A percentile compares a stretch with the other conserved stretches of the same genome.
These are phyloP conservation scores for Venturia pyrina DNA, from an alignment of 2,329 filamentous ascomycete species.

Conservation along the genomic window DNA sequence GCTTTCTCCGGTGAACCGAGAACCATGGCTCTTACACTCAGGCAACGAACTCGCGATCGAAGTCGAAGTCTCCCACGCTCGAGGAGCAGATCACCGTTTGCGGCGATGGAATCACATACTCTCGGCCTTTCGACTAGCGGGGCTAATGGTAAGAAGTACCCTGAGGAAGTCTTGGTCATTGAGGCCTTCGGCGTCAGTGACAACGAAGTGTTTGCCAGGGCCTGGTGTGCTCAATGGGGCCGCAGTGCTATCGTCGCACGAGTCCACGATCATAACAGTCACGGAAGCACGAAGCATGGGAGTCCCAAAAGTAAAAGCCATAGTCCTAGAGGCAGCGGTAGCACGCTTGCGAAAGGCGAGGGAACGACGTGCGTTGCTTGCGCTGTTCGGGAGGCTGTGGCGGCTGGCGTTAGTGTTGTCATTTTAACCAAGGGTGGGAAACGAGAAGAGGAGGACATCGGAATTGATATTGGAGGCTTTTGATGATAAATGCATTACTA, in stretches of 20 bases:
- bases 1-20: not conserved
- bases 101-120: constrained; percentile 7
- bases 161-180: constrained; percentile 59
- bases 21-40: not conserved
- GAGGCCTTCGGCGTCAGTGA: constrained; percentile 64
- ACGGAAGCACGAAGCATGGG: not conserved
- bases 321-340: constrained; percentile 1
- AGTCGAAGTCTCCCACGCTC: not conserved
- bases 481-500: constrained; percentile 5
- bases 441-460: constrained; percentile 32
- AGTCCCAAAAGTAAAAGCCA: constrained; percentile 1
- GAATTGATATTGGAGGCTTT: constrained; percentile 1
- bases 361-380: constrained; percentile 58
- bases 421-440: constrained; percentile 46
- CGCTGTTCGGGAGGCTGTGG: constrained; percentile 65
- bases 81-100: not conserved
- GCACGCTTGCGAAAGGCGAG: not conserved
- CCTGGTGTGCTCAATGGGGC: constrained; percentile 71
- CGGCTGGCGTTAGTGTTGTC: constrained; percentile 61
- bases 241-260: constrained; percentile 62
- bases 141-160: constrained; percentile 21
- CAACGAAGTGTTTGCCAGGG: constrained; percentile 65
- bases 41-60: not conserved
- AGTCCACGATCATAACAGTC: constrained; percentile 36
- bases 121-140: constrained; percentile 12